Evolutionary conservation across 352 stramenopile genomes (phyloP).

Genomic region (Phytophthora pisi): DNA sequence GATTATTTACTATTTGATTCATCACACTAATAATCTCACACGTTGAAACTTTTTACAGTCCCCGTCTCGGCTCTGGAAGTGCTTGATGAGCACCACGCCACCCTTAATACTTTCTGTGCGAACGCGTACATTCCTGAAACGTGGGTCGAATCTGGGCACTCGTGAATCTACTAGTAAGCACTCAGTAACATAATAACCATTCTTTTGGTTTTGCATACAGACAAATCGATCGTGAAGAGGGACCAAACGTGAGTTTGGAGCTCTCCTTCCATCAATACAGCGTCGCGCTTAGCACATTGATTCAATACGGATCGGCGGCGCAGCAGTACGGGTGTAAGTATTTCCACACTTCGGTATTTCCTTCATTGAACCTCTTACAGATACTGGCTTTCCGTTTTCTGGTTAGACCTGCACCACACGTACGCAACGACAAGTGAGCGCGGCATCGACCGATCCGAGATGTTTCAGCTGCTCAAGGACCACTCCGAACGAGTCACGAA

Average conservation of each 20-base stretch:
- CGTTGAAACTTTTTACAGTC: constrained; percentile 30
- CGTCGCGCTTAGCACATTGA: constrained; percentile 45
- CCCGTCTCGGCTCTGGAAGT: constrained; percentile 41
- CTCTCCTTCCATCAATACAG: constrained; percentile 68
- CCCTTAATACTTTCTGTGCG: constrained; percentile 50
- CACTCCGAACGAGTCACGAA: constrained; percentile 37
- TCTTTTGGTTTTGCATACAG: not conserved
- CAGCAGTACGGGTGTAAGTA: constrained; percentile 71
- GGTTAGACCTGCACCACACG: constrained; percentile 58
- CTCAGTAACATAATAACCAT: not conserved
- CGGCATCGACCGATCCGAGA: constrained; percentile 57
- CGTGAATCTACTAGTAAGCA: not conserved
- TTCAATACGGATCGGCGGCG: constrained; percentile 40
- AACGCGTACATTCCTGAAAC: constrained; percentile 17
- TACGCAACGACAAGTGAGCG: constrained; percentile 60
- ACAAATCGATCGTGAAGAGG: constrained; percentile 9
- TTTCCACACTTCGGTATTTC: not conserved
- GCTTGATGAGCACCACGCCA: constrained; percentile 49
- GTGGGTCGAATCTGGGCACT: constrained; percentile 11
- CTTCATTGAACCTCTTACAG: not conserved
- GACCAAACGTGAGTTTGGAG: constrained; percentile 7
- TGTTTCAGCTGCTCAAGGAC: constrained; percentile 65
- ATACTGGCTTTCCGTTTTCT: not conserved
- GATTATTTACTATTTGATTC: not conserved
- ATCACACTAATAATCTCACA: too few relatives aligned